Conservation (phyloP, 495 filamentous ascomycete genomes). For the Penicillium pancosmium region DNA sequence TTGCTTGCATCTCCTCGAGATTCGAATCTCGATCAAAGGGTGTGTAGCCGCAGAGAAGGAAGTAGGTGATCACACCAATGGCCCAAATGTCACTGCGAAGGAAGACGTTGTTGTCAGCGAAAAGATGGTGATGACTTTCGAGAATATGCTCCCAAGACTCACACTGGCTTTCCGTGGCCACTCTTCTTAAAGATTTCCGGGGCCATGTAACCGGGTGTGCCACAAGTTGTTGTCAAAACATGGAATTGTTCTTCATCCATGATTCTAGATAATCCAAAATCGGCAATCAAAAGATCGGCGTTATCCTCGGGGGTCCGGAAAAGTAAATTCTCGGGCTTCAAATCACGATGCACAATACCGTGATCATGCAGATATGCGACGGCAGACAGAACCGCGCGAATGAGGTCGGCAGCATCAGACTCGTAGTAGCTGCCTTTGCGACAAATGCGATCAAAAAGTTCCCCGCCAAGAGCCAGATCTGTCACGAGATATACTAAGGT, state of each 20-base stretch:
- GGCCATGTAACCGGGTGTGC: conserved; percentile 96
- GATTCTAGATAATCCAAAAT: conserved; percentile 91
- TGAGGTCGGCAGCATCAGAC: conserved; percentile 91
- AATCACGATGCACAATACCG: conserved; percentile 91
- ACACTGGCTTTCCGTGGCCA: conserved; percentile 80
- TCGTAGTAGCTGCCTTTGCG: conserved; percentile 98
- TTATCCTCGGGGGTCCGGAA: conserved; percentile 61
- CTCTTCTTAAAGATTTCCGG: conserved; percentile 82
- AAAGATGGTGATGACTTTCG: background rate
- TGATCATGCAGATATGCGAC: conserved; percentile 98
- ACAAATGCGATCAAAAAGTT: conserved; percentile 98
- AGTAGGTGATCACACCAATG: conserved; percentile 88
- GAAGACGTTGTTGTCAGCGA: background rate
- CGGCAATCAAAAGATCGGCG: conserved; percentile 83
- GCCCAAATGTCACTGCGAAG: conserved; percentile 71
- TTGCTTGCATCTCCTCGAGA: conserved; percentile 99
- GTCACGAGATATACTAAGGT: conserved; percentile 87
- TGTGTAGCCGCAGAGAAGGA: conserved; percentile 96
- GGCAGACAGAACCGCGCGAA: conserved; percentile 92
- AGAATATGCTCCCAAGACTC: conserved; percentile 29
- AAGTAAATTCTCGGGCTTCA: conserved; percentile 60
- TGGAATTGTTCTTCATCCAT: conserved; percentile 99
- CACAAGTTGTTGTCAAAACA: conserved; percentile 95
- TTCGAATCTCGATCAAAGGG: conserved; percentile 97
- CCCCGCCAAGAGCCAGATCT: conserved; percentile 92